These are phyloP conservation scores for Aspergillus avenaceus DNA, from an alignment of 495 filamentous ascomycete species.

Conservation along the genomic window DNA sequence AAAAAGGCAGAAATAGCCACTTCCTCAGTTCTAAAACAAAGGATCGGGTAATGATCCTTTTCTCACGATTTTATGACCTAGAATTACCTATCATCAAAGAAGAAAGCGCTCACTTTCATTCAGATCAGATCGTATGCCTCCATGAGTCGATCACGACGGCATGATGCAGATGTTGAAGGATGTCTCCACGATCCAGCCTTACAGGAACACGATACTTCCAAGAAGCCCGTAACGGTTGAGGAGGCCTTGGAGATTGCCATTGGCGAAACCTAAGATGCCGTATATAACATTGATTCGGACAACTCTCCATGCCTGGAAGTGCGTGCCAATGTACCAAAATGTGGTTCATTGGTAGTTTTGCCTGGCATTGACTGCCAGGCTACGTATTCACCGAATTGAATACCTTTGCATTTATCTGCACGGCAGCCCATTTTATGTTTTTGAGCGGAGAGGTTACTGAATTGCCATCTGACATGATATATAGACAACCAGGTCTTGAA, in stretches of 20 bases:
- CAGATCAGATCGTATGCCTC: slow-evolving; percentile 51
- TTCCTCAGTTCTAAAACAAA: background rate
- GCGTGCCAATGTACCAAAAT: slow-evolving; percentile 41
- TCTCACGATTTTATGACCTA: too few relatives aligned
- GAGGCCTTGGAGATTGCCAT: slow-evolving; percentile 15
- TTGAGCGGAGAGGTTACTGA: slow-evolving; percentile 24
- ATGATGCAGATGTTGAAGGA: slow-evolving; percentile 5
- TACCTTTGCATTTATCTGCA: slow-evolving; percentile 84
- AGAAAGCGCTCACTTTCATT: too few relatives aligned
- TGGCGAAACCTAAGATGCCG: slow-evolving; percentile 7
- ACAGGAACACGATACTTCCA: background rate
- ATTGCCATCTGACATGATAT: slow-evolving; percentile 18
- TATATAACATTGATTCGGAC: slow-evolving; percentile 14
- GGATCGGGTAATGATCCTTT: too few relatives aligned
- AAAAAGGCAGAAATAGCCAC: background rate
- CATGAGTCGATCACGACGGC: slow-evolving; percentile 54
- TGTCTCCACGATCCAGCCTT: background rate
- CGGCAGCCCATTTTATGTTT: slow-evolving; percentile 79
- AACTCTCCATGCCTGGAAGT: slow-evolving; percentile 46
- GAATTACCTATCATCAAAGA: too few relatives aligned
- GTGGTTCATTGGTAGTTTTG: slow-evolving; percentile 59
- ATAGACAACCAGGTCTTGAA: slow-evolving; percentile 31
- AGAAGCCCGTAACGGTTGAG: slow-evolving; percentile 8
- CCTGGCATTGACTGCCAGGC: slow-evolving; percentile 78
- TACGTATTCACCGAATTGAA: slow-evolving; percentile 80